These are phyloP conservation scores for Microbotryum intermedium DNA, from an alignment of 1,284 basidiomycete species.

Conservation along the genomic window DNA sequence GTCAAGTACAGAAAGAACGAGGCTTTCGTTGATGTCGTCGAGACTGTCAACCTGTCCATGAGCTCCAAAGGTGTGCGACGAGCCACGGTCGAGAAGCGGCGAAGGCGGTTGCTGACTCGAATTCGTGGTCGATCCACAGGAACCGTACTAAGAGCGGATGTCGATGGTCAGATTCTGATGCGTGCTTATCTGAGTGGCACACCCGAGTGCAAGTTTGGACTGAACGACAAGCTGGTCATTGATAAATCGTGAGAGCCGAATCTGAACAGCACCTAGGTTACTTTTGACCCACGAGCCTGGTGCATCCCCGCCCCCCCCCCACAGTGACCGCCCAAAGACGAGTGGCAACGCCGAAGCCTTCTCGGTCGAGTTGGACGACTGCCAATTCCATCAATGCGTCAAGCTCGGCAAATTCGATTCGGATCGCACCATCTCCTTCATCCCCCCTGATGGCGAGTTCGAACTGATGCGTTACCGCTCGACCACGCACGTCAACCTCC, in stretches of 20 bases:
- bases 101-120: slow-evolving; percentile 42
- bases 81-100: background rate
- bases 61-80: slow-evolving; percentile 69
- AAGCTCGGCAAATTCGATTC: slow-evolving; percentile 88
- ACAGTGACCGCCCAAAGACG: no score
- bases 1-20: slow-evolving; percentile 99
- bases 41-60: slow-evolving; percentile 93
- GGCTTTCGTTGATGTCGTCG: slow-evolving; percentile 94
- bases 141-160: slow-evolving; percentile 85
- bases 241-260: slow-evolving; percentile 44
- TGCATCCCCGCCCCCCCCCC: background rate
- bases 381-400: slow-evolving; percentile 98
- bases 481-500: slow-evolving; percentile 90
- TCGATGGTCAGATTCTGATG: slow-evolving; percentile 97
- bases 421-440: slow-evolving; percentile 85
- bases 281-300: background rate
- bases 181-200: slow-evolving; percentile 91
- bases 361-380: slow-evolving; percentile 92
- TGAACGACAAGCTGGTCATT: slow-evolving; percentile 95
- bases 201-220: slow-evolving; percentile 94
- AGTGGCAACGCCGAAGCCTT: slow-evolving; percentile 24
- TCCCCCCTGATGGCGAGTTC: slow-evolving; percentile 98
- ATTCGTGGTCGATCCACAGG: slow-evolving; percentile 53
- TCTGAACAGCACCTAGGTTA: no score
- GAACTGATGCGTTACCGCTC: slow-evolving; percentile 98